Conservation (phyloP, 129 eudicot genomes). For the Helichrysum umbraculigerum region DNA sequence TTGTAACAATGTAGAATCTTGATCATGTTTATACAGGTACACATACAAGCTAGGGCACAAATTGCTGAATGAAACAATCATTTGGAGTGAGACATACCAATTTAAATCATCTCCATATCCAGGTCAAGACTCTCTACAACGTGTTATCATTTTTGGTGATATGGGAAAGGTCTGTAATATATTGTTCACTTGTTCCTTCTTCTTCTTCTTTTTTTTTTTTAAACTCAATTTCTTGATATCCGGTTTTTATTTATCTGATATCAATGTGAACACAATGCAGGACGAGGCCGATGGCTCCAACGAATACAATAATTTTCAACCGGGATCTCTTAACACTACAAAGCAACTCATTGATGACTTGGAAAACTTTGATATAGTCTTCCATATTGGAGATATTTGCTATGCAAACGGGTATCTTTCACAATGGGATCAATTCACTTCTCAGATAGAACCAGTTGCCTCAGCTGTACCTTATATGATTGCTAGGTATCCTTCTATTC, state of each 20-base stretch:
- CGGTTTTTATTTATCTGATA: not conserved
- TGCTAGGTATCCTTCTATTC: slow-evolving; percentile 47
- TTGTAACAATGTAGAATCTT: slow-evolving; percentile 1
- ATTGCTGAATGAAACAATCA: slow-evolving; percentile 44
- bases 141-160: slow-evolving; percentile 72
- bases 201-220: not conserved
- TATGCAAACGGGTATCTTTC: slow-evolving; percentile 80
- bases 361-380: slow-evolving; percentile 62
- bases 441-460: slow-evolving; percentile 71
- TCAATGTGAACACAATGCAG: slow-evolving; percentile 37
- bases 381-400: slow-evolving; percentile 80
- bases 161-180: slow-evolving; percentile 59
- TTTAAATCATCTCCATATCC: slow-evolving; percentile 68
- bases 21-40: slow-evolving; percentile 49
- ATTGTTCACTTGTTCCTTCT: not conserved
- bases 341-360: slow-evolving; percentile 53
- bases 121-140: slow-evolving; percentile 69
- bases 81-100: slow-evolving; percentile 52
- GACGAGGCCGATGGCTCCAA: slow-evolving; percentile 83
- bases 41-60: slow-evolving; percentile 73
- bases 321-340: slow-evolving; percentile 73
- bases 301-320: slow-evolving; percentile 66
- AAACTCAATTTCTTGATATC: slow-evolving; percentile 2
- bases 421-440: slow-evolving; percentile 87
- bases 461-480: slow-evolving; percentile 71